Conservation (phyloP, 2,329 filamentous ascomycete species). For the Byssothecium circinans region DNA sequence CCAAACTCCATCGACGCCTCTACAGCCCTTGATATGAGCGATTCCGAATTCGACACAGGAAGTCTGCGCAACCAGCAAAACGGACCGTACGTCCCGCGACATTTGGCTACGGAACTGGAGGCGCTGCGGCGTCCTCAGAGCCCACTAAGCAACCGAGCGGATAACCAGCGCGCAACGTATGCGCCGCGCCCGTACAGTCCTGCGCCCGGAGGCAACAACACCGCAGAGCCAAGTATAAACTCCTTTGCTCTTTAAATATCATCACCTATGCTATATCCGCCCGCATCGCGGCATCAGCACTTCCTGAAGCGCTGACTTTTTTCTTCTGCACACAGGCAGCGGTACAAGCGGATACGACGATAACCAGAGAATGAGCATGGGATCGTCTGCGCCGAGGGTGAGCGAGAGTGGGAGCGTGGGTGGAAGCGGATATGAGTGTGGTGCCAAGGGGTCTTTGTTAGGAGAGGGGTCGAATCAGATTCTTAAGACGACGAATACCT, state of each 20-base stretch:
- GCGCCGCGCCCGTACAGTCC: slow-evolving; percentile 1
- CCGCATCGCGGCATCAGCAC: not conserved
- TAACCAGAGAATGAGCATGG: not conserved
- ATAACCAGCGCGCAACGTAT: not conserved
- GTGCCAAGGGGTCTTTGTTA: not conserved
- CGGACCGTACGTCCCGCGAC: not conserved
- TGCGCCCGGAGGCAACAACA: not conserved
- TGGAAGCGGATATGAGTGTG: not conserved
- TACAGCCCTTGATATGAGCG: slow-evolving; percentile 6
- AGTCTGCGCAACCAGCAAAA: not conserved
- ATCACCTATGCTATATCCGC: no score
- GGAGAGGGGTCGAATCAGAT: not conserved
- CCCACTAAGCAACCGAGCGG: not conserved
- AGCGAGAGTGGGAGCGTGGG: not conserved
- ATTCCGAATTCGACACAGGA: slow-evolving; percentile 7
- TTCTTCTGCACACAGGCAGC: not conserved
- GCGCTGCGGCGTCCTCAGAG: slow-evolving; percentile 1
- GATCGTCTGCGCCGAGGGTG: not conserved
- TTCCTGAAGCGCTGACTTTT: not conserved
- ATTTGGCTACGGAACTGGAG: slow-evolving; percentile 4
- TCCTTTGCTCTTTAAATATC: slow-evolving; percentile 18
- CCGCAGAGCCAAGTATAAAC: slow-evolving; percentile 13
- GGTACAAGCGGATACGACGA: not conserved
- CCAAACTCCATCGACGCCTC: not conserved
- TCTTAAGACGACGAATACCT: not conserved